Base-by-base conservation (phyloP, 2,329 filamentous ascomycete species). In the Botrytis tulipae region DNA sequence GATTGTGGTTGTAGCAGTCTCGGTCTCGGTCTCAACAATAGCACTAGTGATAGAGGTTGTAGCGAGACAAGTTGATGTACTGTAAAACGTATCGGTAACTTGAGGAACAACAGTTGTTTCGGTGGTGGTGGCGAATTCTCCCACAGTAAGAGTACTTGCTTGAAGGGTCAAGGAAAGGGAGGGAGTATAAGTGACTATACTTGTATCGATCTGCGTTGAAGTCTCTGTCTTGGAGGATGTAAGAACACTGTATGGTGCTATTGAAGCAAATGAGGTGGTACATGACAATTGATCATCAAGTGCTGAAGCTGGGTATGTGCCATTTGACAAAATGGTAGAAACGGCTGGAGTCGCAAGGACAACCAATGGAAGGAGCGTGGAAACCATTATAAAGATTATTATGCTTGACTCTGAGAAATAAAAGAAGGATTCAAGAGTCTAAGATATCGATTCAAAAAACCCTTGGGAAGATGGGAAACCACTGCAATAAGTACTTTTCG, bases 371-470 rank as follows among this genome's bases (percentile, higher is more conserved):
- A 62, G 60, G 60, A 42, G 60, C 14, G 60, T 62, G 60, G 60
- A 62, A 62, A 62, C 25, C 60, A 62, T 62, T 40, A 25, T 62
- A 14, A n/a, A 3, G 60, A n/a, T 40, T 62, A n/a, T 37, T 62
- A 7, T 62, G 25, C 25, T 40, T 40, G 6, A 42, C 35, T 61
- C 22, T 40, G 14, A 25, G 35, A n/a, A 62, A n/a, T 62, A 40
- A 62, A 62, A 63, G 57, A n/a, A 71, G 48, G 57, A 29, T 63
- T 68, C 29, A 63, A 62, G 42, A 71, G 44, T 71, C 59, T 16
- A n/a, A 2, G 37, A 62, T 62, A 25, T 62, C 60, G 25, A 62
- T 40, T 22, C 14, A 42, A 71, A 37, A 42, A 62, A 42, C 42
- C 40, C 44, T 62, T 35, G 18, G 46, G 57, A 54, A 62, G 59